A percentile compares a stretch with the other conserved stretches of the same genome.
phyloP scores from a whole-genome alignment of 2,329 filamentous ascomycete species.

The Knoxdaviesia proteae region DNA sequence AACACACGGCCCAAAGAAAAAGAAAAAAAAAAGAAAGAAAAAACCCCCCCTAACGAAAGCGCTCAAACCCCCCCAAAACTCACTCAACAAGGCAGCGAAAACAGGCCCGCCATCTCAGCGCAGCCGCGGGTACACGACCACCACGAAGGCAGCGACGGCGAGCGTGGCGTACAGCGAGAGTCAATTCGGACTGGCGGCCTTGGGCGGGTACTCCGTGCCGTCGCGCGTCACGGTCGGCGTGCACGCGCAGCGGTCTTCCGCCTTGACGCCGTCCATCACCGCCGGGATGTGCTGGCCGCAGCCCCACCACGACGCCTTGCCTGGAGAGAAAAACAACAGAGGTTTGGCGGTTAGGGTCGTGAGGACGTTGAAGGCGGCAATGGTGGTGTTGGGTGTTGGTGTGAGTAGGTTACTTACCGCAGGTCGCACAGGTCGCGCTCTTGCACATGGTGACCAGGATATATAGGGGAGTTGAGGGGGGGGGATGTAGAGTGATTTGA shows the following conservation, averaged over 20 bases:
- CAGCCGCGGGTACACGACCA: background rate
- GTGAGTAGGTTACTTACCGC: conserved; percentile 26
- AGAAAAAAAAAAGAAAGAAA: background rate
- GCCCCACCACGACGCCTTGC: conserved; percentile 42
- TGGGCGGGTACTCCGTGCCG: conserved; percentile 44
- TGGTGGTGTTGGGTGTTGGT: conserved; percentile 1
- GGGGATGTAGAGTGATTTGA: background rate
- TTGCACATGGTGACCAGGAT: conserved; percentile 33
- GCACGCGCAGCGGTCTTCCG: conserved; percentile 42
- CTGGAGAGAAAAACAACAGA: conserved; percentile 13
- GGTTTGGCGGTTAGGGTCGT: background rate
- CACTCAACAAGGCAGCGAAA: too few relatives aligned
- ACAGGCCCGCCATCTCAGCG: too few relatives aligned
- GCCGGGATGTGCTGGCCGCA: conserved; percentile 39
- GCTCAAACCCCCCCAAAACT: too few relatives aligned
- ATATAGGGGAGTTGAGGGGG: background rate
- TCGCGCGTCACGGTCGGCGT: conserved; percentile 38
- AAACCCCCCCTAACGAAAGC: too few relatives aligned
- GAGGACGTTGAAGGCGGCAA: background rate
- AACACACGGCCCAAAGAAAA: background rate
- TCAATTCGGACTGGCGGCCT: conserved; percentile 25
- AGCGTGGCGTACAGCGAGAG: conserved; percentile 11
- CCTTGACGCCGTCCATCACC: conserved; percentile 39
- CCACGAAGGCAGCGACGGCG: conserved; percentile 5
- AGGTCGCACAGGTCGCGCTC: conserved; percentile 38